Evolutionary conservation across 345 rosid genomes (phyloP), one percentile per base, ranked within the genome.

Genomic region (Zanthoxylum bungeanum): DNA sequence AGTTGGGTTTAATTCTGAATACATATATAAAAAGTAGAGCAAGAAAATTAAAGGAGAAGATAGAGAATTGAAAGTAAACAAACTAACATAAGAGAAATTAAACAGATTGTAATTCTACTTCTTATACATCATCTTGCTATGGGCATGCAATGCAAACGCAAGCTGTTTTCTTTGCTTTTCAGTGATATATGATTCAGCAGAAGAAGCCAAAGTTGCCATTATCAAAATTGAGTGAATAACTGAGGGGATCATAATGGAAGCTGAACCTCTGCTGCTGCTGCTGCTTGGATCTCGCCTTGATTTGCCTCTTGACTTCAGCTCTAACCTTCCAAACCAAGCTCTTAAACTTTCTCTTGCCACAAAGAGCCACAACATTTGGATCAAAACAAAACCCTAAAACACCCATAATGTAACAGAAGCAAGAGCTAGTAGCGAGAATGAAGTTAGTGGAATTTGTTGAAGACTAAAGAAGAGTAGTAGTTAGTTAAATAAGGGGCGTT

Each of bases 201-300:
- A 84, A 78, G 78, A 86, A 86, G 34, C 86, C 86, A 40, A 82
- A 88, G 86, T 88, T 82, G 75, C 87, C 89, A 60, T 83, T 79
- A 60, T 91, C 92, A 62, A 91, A 91, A 87, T 91, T 91, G 77
- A 91, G 97, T 76, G 93, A 85, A 72, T 91, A 91, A 49, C 90
- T 91, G n/a, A 85, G 79, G 27, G 93, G 85, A 68, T 91, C 95
- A 27, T 86, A 89, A 61, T 86, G 86, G 76, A 85, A 89, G 77
- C 87, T 86, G 73, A 77, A 76, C 40, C 72, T 84, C 40, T n/a
- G n/a, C n/a, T n/a, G n/a, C n/a, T n/a, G n/a, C n/a, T 72, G 82
- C 65, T 75, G 64, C 68, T 77, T 83, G 22, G 80, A 76, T 79
- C 80, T 79, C 14, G 42, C 58, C 82, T 77, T 80, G 81, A 78